A percentile compares a stretch with the other conserved stretches of the same genome.
Evolutionary conservation across 805 yeast species (phyloP).

Genomic region (Wickerhamomyces alni): DNA sequence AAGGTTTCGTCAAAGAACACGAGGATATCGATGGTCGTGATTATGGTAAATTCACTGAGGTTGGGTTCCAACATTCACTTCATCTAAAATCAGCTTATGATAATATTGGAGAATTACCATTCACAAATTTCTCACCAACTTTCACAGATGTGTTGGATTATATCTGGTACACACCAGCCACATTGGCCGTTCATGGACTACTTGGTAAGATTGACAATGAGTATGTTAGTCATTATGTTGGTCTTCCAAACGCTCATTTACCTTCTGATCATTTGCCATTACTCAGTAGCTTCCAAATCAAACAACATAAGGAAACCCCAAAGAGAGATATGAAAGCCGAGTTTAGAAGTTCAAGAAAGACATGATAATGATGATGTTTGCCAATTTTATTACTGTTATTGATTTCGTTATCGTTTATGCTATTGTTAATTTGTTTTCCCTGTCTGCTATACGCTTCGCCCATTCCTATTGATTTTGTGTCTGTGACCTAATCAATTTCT

Average conservation of each 20-base stretch:
- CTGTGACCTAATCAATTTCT: neutral
- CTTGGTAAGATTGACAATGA: conserved; percentile 79
- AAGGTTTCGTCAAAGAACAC: conserved; percentile 76
- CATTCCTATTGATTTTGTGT: too few relatives aligned
- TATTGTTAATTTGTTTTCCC: neutral
- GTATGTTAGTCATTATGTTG: conserved; percentile 72
- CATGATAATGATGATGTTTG: conserved; percentile 19
- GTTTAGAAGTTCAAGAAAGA: conserved; percentile 26
- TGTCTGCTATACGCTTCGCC: neutral
- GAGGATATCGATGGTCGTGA: conserved; percentile 78
- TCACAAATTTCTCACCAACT: conserved; percentile 90
- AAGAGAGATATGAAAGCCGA: conserved; percentile 19
- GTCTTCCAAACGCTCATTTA: conserved; percentile 89
- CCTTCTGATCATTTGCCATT: conserved; percentile 96
- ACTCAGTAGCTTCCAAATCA: conserved; percentile 52
- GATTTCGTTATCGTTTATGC: neutral
- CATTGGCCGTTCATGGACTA: conserved; percentile 78
- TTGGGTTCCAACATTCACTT: conserved; percentile 79
- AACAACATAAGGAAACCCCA: conserved; percentile 24
- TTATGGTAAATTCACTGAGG: conserved; percentile 86
- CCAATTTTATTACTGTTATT: neutral
- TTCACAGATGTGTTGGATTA: conserved; percentile 93
- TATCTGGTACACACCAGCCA: conserved; percentile 85
- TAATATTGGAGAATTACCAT: conserved; percentile 82
- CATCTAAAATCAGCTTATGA: conserved; percentile 82